phyloP scores from a whole-genome alignment of 805 yeast species.

The Wickerhamiella alocasiicola region DNA sequence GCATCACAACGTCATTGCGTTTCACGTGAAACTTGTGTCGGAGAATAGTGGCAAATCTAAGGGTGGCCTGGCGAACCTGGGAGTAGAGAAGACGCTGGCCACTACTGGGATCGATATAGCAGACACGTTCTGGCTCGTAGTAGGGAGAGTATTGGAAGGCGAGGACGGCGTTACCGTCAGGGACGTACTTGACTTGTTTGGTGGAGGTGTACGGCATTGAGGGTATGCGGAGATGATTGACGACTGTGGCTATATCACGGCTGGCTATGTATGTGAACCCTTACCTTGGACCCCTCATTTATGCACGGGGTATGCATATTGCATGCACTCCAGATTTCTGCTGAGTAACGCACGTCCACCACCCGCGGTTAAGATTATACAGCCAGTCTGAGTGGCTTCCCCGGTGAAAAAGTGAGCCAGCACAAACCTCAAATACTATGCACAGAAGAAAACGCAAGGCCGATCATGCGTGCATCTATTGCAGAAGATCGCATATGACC shows the following conservation, averaged over 20 bases:
- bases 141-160: not conserved
- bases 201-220: constrained; percentile 7
- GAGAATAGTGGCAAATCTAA: constrained; percentile 19
- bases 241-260: no score
- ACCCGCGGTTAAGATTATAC: no score
- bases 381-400: no score
- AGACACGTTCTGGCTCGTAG: not conserved
- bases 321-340: constrained; percentile 9
- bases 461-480: constrained; percentile 66
- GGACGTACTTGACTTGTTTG: not conserved
- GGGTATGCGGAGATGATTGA: no score
- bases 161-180: constrained; percentile 5
- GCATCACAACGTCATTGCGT: constrained; percentile 24
- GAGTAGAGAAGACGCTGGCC: constrained; percentile 16
- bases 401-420: no score
- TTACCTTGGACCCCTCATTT: no score
- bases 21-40: constrained; percentile 16
- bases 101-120: constrained; percentile 19
- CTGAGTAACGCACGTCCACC: no score
- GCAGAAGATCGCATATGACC: constrained; percentile 87
- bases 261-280: no score
- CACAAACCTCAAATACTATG: no score
- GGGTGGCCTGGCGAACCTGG: constrained; percentile 15
- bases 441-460: constrained; percentile 19
- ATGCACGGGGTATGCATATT: no score